phyloP scores from a whole-genome alignment of 805 yeast species.

The Yueomyces sinensis region DNA sequence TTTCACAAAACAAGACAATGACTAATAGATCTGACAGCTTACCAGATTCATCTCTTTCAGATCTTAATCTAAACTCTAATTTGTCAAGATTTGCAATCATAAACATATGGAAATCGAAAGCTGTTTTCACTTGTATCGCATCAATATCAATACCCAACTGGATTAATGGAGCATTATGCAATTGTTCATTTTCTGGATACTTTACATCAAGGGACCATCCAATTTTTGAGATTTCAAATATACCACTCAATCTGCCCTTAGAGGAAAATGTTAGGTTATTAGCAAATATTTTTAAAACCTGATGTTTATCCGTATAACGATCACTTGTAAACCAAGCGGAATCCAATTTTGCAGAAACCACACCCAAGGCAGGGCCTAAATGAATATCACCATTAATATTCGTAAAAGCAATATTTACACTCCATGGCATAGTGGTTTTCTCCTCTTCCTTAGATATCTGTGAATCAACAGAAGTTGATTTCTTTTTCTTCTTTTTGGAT shows the following conservation, averaged over 20 bases:
- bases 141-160: conserved; percentile 45
- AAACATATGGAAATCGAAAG: conserved; percentile 81
- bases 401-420: conserved; percentile 41
- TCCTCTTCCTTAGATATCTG: not conserved
- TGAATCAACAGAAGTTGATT: not conserved
- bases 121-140: conserved; percentile 42
- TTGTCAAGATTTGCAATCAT: conserved; percentile 42
- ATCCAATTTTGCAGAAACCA: conserved; percentile 39
- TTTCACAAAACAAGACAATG: conserved; percentile 35
- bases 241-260: conserved; percentile 74
- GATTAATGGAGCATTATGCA: conserved; percentile 51
- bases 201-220: conserved; percentile 51
- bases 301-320: conserved; percentile 58
- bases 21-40: conserved; percentile 47
- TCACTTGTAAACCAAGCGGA: conserved; percentile 56
- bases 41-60: conserved; percentile 41
- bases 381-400: conserved; percentile 48
- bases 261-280: conserved; percentile 39
- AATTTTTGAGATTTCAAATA: conserved; percentile 34
- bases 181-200: conserved; percentile 43
- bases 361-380: conserved; percentile 76
- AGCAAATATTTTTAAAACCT: conserved; percentile 50
- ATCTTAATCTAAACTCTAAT: conserved; percentile 45
- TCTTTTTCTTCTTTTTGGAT: conserved; percentile 1
- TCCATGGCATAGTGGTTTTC: conserved; percentile 54